A percentile compares a stretch with the other conserved stretches of the same genome.
Conservation (phyloP, 345 rosid species). For the Jatropha curcas region DNA sequence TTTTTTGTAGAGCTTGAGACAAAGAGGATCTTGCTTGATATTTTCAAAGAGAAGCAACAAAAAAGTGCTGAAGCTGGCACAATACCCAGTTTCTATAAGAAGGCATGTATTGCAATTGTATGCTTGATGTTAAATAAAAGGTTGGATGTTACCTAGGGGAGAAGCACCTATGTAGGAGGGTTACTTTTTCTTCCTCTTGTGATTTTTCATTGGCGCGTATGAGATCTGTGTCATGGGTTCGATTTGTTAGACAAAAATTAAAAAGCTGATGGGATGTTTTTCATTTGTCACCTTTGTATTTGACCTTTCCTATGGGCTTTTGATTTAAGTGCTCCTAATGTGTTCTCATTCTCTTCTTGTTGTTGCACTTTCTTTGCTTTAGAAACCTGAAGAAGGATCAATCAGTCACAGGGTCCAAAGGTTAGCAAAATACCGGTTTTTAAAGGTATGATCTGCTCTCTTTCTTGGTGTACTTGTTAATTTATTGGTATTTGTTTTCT, state of each 20-base stretch:
- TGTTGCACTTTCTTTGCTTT: conserved; percentile 35
- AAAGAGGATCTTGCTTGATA: conserved; percentile 96
- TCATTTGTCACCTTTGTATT: neutral
- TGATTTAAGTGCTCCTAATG: neutral
- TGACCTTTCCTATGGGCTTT: neutral
- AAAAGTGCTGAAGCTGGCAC: conserved; percentile 85
- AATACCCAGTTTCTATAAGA: conserved; percentile 92
- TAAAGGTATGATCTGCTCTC: conserved; percentile 53
- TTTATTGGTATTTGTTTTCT: neutral
- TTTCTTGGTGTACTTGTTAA: neutral
- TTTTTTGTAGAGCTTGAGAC: conserved; percentile 83
- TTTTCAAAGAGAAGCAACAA: conserved; percentile 94
- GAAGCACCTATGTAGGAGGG: neutral
- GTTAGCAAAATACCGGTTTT: conserved; percentile 89
- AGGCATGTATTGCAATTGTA: conserved; percentile 52
- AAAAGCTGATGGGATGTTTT: neutral
- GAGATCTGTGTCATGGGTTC: neutral
- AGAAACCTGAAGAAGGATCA: conserved; percentile 99
- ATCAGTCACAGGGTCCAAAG: conserved; percentile 91
- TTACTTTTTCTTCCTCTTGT: neutral
- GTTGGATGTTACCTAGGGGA: neutral
- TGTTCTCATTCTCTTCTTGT: conserved; percentile 11
- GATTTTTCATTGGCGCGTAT: neutral
- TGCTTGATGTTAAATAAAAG: neutral
- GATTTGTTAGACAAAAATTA: neutral